Evolutionary conservation across 148 eudicot genomes (phyloP), one percentile per base, ranked within the genome.

Genomic region (Amaranthus palmeri): DNA sequence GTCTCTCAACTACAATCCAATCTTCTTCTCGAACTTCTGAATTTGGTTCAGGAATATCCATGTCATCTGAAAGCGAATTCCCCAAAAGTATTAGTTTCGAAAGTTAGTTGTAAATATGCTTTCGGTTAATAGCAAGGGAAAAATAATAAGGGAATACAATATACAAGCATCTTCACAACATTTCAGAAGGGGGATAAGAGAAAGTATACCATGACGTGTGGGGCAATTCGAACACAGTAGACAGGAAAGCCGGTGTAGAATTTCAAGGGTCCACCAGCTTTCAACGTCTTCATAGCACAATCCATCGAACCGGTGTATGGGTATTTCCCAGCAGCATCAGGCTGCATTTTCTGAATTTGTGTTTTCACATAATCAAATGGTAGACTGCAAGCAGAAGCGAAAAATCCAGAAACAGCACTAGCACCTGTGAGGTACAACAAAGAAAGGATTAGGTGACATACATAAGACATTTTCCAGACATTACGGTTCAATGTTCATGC

Each of bases 311-410:
- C 83, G 10, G 85, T 77, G 15, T 79, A 82, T 54, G 85, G 87
- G 64, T 82, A 82, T 72, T 74, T 79, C 69, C 85, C 86, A 43
- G 45, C 65, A 54, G 83, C 86, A 74, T 83, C 85, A 53, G 85
- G 85, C 43, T 86, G 86, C 88, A 86, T 86, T 64, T 86, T 86
- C 67, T 85, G 88, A 6, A 83, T 79, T 61, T 81, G 83, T 7
- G 85, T 86, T 64, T 83, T 83, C 65, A 86, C 83, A 41, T 72
- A 83, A 53, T 81, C 86, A 68, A 83, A 85, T 15, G 88, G 86
- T 10, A 83, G 80, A 81, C 85, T 86, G 74, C 83, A 86, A 13
- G 84, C 86, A n/a, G 88, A 57, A 40, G 86, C 86, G 61, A 77
- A 82, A 68, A 84, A 79, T 48, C 87, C 87, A 49, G 85, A 84